Percentiles rank a stretch among this genome's conserved stretches.
Evolutionary conservation across 2,329 filamentous ascomycete genomes (phyloP).

Genomic region (Phoma sp.): DNA sequence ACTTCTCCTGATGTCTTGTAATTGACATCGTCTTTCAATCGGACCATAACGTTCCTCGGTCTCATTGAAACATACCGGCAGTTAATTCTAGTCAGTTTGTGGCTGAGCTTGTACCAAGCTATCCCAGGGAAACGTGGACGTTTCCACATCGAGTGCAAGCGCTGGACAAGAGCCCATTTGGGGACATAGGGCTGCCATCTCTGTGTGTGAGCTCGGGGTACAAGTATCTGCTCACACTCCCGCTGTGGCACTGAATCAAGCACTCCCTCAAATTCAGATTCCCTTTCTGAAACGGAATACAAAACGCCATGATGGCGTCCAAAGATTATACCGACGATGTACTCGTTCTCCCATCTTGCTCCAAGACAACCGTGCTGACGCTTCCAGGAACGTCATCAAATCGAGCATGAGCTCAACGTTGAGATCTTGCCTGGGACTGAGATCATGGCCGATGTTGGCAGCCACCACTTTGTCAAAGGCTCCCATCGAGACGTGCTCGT

Average conservation of each 20-base stretch:
- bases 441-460: conserved; percentile 66
- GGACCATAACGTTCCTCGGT: background rate
- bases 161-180: background rate
- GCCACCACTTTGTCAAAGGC: conserved; percentile 68
- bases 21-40: background rate
- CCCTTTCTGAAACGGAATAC: background rate
- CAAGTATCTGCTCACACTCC: conserved; percentile 6
- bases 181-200: background rate
- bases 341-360: background rate
- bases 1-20: background rate
- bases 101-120: conserved; percentile 8
- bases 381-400: conserved; percentile 52
- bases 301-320: conserved; percentile 9
- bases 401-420: conserved; percentile 60
- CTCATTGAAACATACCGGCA: background rate
- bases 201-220: background rate
- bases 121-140: background rate
- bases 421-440: conserved; percentile 65
- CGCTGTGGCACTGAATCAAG: background rate
- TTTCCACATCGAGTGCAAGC: conserved; percentile 1
- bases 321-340: conserved; percentile 14
- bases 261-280: background rate
- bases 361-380: background rate
- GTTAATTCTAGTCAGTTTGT: background rate
- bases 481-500: conserved; percentile 56